A percentile compares a stretch with the other conserved stretches of the same genome.
Conservation (phyloP, 2,329 filamentous ascomycete genomes). For the Dissoconium aciculare region DNA sequence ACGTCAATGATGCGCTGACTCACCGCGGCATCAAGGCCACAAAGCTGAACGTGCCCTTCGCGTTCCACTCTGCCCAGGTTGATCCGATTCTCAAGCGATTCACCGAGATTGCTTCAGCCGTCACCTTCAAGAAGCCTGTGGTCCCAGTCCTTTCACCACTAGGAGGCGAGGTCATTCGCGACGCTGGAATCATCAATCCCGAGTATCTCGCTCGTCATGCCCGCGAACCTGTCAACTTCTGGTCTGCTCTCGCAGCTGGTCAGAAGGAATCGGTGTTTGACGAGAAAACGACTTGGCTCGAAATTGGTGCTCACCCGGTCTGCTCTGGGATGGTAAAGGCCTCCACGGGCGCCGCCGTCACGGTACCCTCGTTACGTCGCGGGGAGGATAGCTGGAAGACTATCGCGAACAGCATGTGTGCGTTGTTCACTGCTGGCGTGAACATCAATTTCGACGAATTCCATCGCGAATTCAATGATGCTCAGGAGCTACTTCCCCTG, state of each 20-base stretch:
- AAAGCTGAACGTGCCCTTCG: constrained; percentile 50
- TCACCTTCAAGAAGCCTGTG: constrained; percentile 42
- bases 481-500: constrained; percentile 46
- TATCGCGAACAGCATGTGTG: constrained; percentile 41
- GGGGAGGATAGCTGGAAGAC: constrained; percentile 51
- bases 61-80: constrained; percentile 52
- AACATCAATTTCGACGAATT: constrained; percentile 57
- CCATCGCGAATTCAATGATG: constrained; percentile 45
- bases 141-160: constrained; percentile 55
- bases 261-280: constrained; percentile 45
- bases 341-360: constrained; percentile 42
- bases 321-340: constrained; percentile 54
- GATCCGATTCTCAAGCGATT: constrained; percentile 48
- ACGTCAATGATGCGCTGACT: constrained; percentile 36
- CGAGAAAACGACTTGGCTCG: constrained; percentile 54
- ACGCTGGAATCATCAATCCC: constrained; percentile 41
- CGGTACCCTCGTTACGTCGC: constrained; percentile 47
- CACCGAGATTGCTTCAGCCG: constrained; percentile 38
- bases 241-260: constrained; percentile 44
- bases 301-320: constrained; percentile 60
- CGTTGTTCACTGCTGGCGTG: constrained; percentile 47
- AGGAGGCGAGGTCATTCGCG: constrained; percentile 44
- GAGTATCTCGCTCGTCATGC: constrained; percentile 51
- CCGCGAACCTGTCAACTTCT: constrained; percentile 55
- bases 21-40: constrained; percentile 44